These are phyloP conservation scores for Claviceps capensis DNA, from an alignment of 2,329 filamentous ascomycete species.

Conservation along the genomic window DNA sequence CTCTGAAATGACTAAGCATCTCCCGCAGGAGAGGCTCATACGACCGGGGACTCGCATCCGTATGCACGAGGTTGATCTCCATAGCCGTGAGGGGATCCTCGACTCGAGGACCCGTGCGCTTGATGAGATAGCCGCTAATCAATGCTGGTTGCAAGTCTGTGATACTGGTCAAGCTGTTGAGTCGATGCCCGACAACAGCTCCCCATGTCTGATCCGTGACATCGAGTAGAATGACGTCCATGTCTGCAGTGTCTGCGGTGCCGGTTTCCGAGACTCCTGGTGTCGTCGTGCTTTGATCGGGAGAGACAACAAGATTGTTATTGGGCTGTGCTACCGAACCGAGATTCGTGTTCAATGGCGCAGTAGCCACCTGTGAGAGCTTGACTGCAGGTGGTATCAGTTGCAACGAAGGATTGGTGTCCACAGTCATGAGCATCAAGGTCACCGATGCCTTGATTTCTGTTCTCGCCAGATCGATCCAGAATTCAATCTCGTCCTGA, in stretches of 20 bases:
- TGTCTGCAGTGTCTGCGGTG: constrained; percentile 24
- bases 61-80: constrained; percentile 51
- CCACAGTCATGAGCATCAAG: constrained; percentile 49
- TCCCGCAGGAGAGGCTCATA: constrained; percentile 57
- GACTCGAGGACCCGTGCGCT: constrained; percentile 39
- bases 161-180: constrained; percentile 44
- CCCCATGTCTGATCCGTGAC: constrained; percentile 65
- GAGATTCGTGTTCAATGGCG: constrained; percentile 45
- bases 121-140: constrained; percentile 52
- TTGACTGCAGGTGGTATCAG: constrained; percentile 42
- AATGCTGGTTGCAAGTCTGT: constrained; percentile 43
- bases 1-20: constrained; percentile 55
- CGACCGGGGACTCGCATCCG: constrained; percentile 34
- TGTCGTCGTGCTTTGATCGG: constrained; percentile 41
- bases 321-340: constrained; percentile 52
- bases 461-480: constrained; percentile 37
- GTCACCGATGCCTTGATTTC: constrained; percentile 38
- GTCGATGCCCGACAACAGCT: constrained; percentile 52
- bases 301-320: constrained; percentile 37
- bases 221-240: constrained; percentile 57
- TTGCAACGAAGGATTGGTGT: constrained; percentile 50
- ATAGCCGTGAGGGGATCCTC: constrained; percentile 48
- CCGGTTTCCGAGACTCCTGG: constrained; percentile 29
- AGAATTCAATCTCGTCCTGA: constrained; percentile 47
- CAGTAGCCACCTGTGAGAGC: constrained; percentile 27